A percentile compares a stretch with the other conserved stretches of the same genome.
Evolutionary conservation across 1,284 basidiomycete genomes (phyloP).

Genomic region (Phenoliferia sp.): DNA sequence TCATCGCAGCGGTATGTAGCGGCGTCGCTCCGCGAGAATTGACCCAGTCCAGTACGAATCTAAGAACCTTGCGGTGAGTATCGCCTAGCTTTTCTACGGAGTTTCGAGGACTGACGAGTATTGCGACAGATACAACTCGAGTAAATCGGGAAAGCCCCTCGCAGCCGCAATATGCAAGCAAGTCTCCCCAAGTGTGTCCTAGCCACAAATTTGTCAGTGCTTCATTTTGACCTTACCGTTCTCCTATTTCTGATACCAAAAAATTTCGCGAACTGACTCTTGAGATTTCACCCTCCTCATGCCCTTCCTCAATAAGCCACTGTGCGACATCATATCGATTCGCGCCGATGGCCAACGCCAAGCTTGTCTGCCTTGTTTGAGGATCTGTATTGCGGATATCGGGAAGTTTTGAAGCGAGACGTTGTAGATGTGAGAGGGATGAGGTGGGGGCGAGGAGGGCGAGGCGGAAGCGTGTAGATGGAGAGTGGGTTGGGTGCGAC

Average conservation of each 20-base stretch:
- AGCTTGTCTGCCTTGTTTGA: conserved; percentile 62
- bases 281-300: conserved; percentile 85
- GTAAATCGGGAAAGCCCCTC: conserved; percentile 11
- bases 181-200: conserved; percentile 29
- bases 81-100: no score
- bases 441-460: conserved; percentile 10
- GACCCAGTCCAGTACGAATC: conserved; percentile 79
- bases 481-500: neutral
- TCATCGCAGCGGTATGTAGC: conserved; percentile 77
- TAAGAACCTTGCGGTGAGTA: conserved; percentile 49
- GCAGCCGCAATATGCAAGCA: conserved; percentile 23
- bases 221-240: neutral
- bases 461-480: conserved; percentile 6
- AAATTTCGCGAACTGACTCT: conserved; percentile 54
- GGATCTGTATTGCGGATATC: conserved; percentile 86
- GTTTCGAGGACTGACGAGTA: neutral
- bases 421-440: conserved; percentile 14
- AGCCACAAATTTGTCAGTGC: neutral
- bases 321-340: conserved; percentile 85
- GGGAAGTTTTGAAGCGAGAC: conserved; percentile 16
- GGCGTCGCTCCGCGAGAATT: conserved; percentile 84
- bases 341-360: conserved; percentile 80
- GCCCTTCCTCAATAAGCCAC: conserved; percentile 66
- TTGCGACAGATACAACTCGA: conserved; percentile 9
- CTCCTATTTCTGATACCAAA: neutral